These are phyloP conservation scores for Ganoderma sinense DNA, from an alignment of 1,284 basidiomycete species.

Conservation along the genomic window DNA sequence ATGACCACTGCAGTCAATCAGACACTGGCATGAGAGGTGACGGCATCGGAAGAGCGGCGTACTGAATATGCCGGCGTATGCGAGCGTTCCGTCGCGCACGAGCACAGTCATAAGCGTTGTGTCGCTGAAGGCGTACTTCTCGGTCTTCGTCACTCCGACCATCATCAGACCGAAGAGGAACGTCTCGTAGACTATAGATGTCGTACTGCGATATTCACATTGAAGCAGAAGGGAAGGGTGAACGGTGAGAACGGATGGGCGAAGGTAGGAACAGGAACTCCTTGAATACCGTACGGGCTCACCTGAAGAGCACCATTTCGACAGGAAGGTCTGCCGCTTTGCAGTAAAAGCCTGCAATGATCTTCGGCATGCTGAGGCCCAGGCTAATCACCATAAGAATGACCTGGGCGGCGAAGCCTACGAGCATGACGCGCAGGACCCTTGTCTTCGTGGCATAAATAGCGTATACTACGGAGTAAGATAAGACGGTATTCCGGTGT, in stretches of 20 bases:
- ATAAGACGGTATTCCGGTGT: not conserved
- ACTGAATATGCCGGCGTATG: conserved; percentile 39
- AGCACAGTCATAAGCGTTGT: conserved; percentile 42
- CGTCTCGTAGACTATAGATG: conserved; percentile 45
- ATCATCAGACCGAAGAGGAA: conserved; percentile 45
- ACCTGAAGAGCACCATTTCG: conserved; percentile 41
- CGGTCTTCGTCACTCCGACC: conserved; percentile 40
- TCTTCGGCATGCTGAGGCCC: conserved; percentile 36
- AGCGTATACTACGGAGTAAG: conserved; percentile 37
- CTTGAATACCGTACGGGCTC: conserved; percentile 10
- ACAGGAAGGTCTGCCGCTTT: conserved; percentile 35
- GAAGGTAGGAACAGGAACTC: too few species aligned
- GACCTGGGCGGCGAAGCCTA: conserved; percentile 34
- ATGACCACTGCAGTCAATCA: conserved; percentile 31
- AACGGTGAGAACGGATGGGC: not conserved
- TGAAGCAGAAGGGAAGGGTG: too few species aligned
- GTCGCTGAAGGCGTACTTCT: conserved; percentile 37
- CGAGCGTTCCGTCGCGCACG: conserved; percentile 46
- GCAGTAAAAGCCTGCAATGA: conserved; percentile 36
- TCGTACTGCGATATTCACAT: conserved; percentile 33
- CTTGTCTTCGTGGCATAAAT: conserved; percentile 36
- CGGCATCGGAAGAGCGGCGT: not conserved
- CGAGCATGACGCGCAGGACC: conserved; percentile 33
- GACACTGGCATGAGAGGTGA: not conserved
- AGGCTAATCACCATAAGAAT: conserved; percentile 38